phyloP scores from a whole-genome alignment of 2,329 filamentous ascomycete species.

The Exophiala viscosa region DNA sequence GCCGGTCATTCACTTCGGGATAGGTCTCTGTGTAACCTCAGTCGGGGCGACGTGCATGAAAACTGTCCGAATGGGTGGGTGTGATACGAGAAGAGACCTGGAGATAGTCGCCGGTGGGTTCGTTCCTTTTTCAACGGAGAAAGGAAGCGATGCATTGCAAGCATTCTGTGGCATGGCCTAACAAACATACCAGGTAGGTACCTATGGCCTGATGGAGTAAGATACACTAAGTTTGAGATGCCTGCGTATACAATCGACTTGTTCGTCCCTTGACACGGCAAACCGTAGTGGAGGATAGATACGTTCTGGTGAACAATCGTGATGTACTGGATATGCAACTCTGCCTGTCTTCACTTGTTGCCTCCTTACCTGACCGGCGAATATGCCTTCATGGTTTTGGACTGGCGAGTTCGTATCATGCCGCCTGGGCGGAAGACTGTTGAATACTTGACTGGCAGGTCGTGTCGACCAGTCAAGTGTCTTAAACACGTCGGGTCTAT shows the following conservation, averaged over 20 bases:
- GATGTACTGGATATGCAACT: not conserved
- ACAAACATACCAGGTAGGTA: no score
- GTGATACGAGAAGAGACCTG: no score
- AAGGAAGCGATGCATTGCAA: no score
- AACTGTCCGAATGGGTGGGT: no score
- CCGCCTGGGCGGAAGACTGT: not conserved
- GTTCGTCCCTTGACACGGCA: constrained; percentile 5
- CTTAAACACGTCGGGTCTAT: not conserved
- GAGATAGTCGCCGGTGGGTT: no score
- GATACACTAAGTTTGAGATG: no score
- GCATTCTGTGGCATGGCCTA: no score
- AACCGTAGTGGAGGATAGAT: not conserved
- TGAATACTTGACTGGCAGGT: not conserved
- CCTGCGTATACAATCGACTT: not conserved
- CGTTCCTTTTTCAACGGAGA: no score
- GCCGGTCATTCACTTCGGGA: no score
- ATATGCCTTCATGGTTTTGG: not conserved
- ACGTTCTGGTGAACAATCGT: not conserved
- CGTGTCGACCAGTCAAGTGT: not conserved
- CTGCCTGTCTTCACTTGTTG: not conserved
- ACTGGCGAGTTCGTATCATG: constrained; percentile 5
- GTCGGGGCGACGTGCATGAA: no score
- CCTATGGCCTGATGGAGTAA: no score
- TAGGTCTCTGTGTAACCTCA: no score
- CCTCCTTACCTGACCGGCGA: not conserved